Evolutionary conservation across 192 early-diverging fungal genomes (phyloP).

Genomic region (Martensiomyces pterosporus): DNA sequence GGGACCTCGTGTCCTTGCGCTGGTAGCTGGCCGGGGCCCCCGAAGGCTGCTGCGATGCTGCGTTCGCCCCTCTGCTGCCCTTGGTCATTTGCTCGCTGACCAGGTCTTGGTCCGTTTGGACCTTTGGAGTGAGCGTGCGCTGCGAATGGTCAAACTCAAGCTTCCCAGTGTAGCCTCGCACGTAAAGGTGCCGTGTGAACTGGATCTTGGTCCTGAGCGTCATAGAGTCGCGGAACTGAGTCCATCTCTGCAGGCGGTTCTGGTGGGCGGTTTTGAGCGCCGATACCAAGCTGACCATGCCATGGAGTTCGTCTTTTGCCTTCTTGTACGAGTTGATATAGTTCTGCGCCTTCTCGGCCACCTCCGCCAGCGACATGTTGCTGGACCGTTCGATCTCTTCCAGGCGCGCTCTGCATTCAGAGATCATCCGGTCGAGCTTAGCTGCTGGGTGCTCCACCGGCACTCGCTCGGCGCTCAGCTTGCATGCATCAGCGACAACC

Average conservation of each 20-base stretch:
- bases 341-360: slow-evolving; percentile 52
- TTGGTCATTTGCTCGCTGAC: slow-evolving; percentile 17
- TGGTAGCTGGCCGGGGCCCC: slow-evolving; percentile 12
- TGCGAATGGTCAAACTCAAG: slow-evolving; percentile 71
- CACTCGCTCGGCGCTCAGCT: slow-evolving; percentile 62
- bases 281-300: slow-evolving; percentile 50
- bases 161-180: slow-evolving; percentile 79
- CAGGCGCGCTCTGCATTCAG: slow-evolving; percentile 48
- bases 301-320: slow-evolving; percentile 53
- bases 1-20: slow-evolving; percentile 81
- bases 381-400: slow-evolving; percentile 57
- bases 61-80: slow-evolving; percentile 1
- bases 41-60: slow-evolving; percentile 3
- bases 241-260: slow-evolving; percentile 60
- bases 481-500: slow-evolving; percentile 50
- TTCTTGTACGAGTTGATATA: slow-evolving; percentile 52
- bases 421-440: slow-evolving; percentile 62
- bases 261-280: slow-evolving; percentile 55
- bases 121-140: slow-evolving; percentile 59
- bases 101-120: slow-evolving; percentile 51
- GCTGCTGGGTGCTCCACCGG: slow-evolving; percentile 35
- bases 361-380: slow-evolving; percentile 58
- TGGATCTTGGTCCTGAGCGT: slow-evolving; percentile 64
- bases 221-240: slow-evolving; percentile 70
- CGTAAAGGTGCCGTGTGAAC: slow-evolving; percentile 69